phyloP scores from a whole-genome alignment of 805 yeast genomes.

The Kuraishia molischiana region DNA sequence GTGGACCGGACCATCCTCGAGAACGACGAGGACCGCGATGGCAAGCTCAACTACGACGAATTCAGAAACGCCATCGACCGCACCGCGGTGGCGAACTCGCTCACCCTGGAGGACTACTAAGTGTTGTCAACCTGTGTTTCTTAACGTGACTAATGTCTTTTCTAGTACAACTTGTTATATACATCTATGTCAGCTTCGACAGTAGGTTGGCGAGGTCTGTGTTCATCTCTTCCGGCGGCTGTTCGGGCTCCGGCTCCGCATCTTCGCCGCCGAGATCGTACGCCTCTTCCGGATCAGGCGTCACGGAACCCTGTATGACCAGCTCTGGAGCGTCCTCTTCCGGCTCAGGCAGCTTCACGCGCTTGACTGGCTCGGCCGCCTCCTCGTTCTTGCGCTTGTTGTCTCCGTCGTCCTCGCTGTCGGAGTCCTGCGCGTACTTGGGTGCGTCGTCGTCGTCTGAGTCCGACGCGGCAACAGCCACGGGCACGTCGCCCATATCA shows the following conservation, averaged over 20 bases:
- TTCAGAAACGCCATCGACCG: constrained; percentile 59
- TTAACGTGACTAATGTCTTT: neutral
- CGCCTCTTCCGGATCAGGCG: neutral
- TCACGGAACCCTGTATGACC: neutral
- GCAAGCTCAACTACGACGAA: constrained; percentile 77
- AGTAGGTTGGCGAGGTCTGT: constrained; percentile 8
- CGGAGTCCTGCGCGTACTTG: constrained; percentile 1
- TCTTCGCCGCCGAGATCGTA: neutral
- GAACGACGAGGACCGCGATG: constrained; percentile 83
- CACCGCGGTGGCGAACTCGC: constrained; percentile 18
- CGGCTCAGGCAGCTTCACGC: constrained; percentile 3
- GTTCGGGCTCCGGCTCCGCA: neutral
- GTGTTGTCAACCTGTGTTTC: too few relatives aligned
- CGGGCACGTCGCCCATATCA: constrained; percentile 10
- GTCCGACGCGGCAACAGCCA: constrained; percentile 6
- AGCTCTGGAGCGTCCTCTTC: neutral
- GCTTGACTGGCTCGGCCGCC: neutral
- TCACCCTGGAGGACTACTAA: constrained; percentile 1
- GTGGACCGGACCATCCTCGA: constrained; percentile 97
- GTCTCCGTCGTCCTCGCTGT: constrained; percentile 2
- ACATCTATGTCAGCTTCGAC: constrained; percentile 7
- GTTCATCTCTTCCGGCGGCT: constrained; percentile 3
- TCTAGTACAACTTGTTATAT: neutral
- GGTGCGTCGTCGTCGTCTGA: constrained; percentile 8
- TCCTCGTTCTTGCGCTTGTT: neutral